Evolutionary conservation across 2,329 filamentous ascomycete genomes (phyloP).

Genomic region (Nemania sp.): DNA sequence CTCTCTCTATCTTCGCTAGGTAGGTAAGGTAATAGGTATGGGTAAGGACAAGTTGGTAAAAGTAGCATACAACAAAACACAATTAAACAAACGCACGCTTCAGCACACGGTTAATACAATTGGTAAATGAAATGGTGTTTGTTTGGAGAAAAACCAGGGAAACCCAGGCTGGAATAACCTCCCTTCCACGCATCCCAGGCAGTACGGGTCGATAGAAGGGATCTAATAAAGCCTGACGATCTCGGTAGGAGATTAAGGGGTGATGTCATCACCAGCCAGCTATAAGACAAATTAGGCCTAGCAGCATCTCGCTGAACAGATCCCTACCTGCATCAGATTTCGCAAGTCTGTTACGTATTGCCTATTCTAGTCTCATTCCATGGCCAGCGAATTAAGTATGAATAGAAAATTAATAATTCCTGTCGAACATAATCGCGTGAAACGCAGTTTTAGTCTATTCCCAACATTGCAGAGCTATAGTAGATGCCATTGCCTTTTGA

Average conservation of each 20-base stretch:
- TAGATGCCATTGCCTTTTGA: background rate
- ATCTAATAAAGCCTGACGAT: conserved; percentile 33
- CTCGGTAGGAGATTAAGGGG: conserved; percentile 23
- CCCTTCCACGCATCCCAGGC: conserved; percentile 12
- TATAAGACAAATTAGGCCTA: conserved; percentile 25
- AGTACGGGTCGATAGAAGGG: too few relatives aligned
- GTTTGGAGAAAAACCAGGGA: conserved; percentile 15
- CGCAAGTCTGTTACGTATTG: conserved; percentile 2
- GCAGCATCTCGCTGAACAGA: conserved; percentile 17
- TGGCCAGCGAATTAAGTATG: background rate
- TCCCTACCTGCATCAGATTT: conserved; percentile 2
- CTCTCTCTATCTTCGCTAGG: background rate
- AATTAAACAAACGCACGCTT: conserved; percentile 11
- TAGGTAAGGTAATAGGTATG: too few relatives aligned
- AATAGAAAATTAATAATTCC: background rate
- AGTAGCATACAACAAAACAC: conserved; percentile 1
- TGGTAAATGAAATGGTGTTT: background rate
- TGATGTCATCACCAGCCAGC: conserved; percentile 37
- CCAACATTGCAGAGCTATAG: background rate
- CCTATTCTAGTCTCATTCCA: background rate
- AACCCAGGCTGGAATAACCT: conserved; percentile 20
- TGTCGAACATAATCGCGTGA: background rate
- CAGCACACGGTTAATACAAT: background rate
- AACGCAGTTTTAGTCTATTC: background rate
- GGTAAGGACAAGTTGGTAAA: conserved; percentile 6